Base-by-base conservation (phyloP, 2,329 filamentous ascomycete species). In the Stemphylium beticola region DNA sequence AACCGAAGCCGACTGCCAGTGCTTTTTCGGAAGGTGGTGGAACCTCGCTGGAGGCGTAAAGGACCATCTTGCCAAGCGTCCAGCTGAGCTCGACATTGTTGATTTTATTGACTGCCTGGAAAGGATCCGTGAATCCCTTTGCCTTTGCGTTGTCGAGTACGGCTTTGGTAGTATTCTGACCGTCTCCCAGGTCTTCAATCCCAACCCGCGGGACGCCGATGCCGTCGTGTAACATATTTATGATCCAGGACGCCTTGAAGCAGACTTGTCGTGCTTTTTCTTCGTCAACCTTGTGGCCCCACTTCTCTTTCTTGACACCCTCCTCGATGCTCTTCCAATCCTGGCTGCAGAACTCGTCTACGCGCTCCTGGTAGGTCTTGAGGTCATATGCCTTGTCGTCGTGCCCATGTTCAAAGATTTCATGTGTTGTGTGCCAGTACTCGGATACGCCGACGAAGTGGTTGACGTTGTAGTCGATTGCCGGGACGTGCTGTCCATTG, bases 391-490 rank as follows among this genome's bases (percentile, higher is more conserved):
- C 86, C 62, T 91, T 88, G 64, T 87, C 84, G 24, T 90, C 88
- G 60, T 91, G 87, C 4, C 86, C 87, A 80, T 86, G 85, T 55
- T 89, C 85, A 62, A 99, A 98, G 2, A 98, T 88, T 49, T 95
- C 92, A 67, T 99, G 95, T 0, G 95, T 99, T 0, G 93, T 96
- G 74, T 99, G 95, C 93, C 95, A 99, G 76, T 96, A 99, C 72
- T 99, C 95, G 1, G 93, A 98, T 3, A 99, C 93, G 10, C 95
- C 95, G 24, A 99, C 88, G 68, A 99, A 99, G 74, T 97, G 96
- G 67, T 99, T 99, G 32, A 98, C 88, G 58, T 95, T 89, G 69
- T 98, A 99, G 73, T 99, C 95, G 61, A 99, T 97, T 3, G 92
- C 91, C 1, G 95, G 95, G 1, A 95, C 92, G 71, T 98, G 92